Conservation (phyloP, 306 rosid genomes). For the Vigna hirtella region DNA sequence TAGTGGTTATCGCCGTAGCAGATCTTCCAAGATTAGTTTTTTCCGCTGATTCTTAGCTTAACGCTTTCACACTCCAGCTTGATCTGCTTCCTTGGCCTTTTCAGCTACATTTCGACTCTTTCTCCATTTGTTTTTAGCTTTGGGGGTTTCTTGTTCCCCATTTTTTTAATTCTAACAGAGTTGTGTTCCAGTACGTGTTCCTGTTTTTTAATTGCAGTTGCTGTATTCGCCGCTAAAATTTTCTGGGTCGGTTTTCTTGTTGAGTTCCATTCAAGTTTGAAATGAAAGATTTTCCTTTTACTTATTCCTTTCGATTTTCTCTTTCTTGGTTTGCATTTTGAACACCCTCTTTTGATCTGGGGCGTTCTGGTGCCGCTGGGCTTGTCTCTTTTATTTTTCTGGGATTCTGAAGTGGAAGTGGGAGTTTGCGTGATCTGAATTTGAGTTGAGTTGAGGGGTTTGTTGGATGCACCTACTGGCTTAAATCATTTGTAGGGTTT, state of each 20-base stretch:
- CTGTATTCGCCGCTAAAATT: constrained; percentile 37
- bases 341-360: constrained; percentile 47
- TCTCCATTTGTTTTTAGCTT: constrained; percentile 30
- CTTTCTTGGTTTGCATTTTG: constrained; percentile 41
- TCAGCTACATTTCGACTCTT: constrained; percentile 66
- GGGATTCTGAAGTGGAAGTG: constrained; percentile 47
- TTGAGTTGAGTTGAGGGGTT: constrained; percentile 52
- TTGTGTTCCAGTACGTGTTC: constrained; percentile 34
- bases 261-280: constrained; percentile 27
- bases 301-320: constrained; percentile 13
- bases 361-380: constrained; percentile 42
- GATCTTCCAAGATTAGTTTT: constrained; percentile 54
- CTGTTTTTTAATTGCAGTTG: constrained; percentile 26
- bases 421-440: constrained; percentile 59
- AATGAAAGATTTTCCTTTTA: constrained; percentile 40
- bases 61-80: constrained; percentile 42
- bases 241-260: constrained; percentile 36
- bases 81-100: constrained; percentile 53
- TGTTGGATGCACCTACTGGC: constrained; percentile 56
- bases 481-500: constrained; percentile 44
- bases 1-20: constrained; percentile 61
- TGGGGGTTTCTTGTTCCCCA: constrained; percentile 7
- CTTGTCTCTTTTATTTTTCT: constrained; percentile 40
- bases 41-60: constrained; percentile 32
- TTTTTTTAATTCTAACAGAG: constrained; percentile 38